Evolutionary conservation across 371 early-diverging fungal species (phyloP).

Genomic region (Blakeslea trispora): DNA sequence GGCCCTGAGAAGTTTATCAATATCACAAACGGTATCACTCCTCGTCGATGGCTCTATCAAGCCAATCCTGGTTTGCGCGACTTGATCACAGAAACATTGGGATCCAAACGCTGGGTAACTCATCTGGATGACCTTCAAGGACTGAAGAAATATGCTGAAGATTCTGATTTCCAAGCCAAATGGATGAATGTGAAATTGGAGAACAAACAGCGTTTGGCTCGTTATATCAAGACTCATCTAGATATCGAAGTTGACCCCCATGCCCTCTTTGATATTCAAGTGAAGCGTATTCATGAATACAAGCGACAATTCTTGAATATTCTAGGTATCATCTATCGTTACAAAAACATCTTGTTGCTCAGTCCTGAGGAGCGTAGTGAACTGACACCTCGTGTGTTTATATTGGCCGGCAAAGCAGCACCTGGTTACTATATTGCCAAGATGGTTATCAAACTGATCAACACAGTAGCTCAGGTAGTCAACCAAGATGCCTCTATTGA

Average conservation of each 20-base stretch:
- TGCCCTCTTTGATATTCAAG: conserved; percentile 92
- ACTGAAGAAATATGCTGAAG: conserved; percentile 59
- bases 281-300: conserved; percentile 96
- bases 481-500: conserved; percentile 80
- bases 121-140: conserved; percentile 66
- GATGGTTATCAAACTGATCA: conserved; percentile 94
- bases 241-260: conserved; percentile 76
- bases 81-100: conserved; percentile 78
- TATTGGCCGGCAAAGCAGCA: conserved; percentile 86
- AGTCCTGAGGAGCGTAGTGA: conserved; percentile 59
- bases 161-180: conserved; percentile 70
- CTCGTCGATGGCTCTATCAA: conserved; percentile 92
- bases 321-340: conserved; percentile 86
- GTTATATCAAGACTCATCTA: conserved; percentile 68
- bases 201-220: conserved; percentile 87
- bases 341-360: conserved; percentile 76
- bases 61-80: conserved; percentile 82
- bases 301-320: conserved; percentile 98
- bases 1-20: conserved; percentile 86
- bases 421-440: conserved; percentile 96
- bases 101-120: conserved; percentile 66
- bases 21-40: conserved; percentile 94
- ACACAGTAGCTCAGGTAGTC: conserved; percentile 81
- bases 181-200: conserved; percentile 87
- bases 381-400: conserved; percentile 76